These are phyloP conservation scores for Camellia granthamiana DNA, from an alignment of 148 eudicot genomes.

Conservation along the genomic window DNA sequence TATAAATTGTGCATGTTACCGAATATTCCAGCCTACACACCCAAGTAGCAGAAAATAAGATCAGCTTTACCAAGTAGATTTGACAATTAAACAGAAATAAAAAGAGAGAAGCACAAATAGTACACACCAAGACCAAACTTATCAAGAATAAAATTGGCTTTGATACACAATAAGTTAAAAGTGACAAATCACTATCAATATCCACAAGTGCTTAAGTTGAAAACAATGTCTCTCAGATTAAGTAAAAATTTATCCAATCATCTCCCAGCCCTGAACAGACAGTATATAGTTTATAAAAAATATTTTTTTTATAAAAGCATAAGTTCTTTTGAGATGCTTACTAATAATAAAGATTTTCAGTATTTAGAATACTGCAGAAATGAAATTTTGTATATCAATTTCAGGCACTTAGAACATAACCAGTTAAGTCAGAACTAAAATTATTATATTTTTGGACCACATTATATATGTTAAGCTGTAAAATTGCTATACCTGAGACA, in stretches of 20 bases:
- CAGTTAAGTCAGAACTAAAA: too few relatives aligned
- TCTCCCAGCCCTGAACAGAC: background rate
- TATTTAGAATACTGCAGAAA: background rate
- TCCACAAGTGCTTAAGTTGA: background rate
- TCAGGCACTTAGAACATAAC: background rate
- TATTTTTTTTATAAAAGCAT: too few relatives aligned
- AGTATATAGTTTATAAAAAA: background rate
- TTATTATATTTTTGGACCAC: too few relatives aligned
- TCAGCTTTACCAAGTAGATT: background rate
- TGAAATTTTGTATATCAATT: background rate
- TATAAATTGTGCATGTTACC: constrained; percentile 94
- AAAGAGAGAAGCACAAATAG: background rate
- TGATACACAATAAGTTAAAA: background rate
- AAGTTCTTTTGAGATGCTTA: background rate
- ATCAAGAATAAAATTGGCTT: background rate
- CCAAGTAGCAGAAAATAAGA: constrained; percentile 17
- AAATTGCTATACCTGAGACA: too few relatives aligned
- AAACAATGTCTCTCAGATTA: background rate
- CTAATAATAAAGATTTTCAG: background rate
- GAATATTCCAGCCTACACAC: constrained; percentile 70
- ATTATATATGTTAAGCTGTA: too few relatives aligned
- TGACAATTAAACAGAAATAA: background rate
- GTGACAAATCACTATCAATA: background rate
- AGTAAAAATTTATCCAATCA: background rate
- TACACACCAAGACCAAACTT: background rate